These are phyloP conservation scores for Aspergillus novofumigatus DNA, from an alignment of 2,329 filamentous ascomycete genomes.

Conservation along the genomic window DNA sequence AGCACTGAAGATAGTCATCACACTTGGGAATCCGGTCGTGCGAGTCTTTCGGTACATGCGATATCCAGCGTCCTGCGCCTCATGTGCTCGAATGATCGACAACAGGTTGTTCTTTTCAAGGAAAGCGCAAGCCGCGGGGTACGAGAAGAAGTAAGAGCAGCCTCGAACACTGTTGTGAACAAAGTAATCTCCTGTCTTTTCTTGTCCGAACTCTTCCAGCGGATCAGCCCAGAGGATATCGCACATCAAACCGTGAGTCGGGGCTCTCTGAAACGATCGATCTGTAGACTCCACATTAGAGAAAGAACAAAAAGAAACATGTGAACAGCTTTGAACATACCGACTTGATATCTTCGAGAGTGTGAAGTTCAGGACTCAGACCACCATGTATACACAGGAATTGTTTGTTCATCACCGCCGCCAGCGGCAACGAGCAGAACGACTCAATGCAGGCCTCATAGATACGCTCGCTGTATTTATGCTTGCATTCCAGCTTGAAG, in stretches of 20 bases:
- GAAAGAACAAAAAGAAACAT: neutral
- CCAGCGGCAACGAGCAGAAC: constrained; percentile 88
- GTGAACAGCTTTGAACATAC: constrained; percentile 52
- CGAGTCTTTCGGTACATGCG: constrained; percentile 99
- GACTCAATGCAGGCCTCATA: constrained; percentile 99
- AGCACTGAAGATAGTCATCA: constrained; percentile 99
- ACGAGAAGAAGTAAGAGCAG: constrained; percentile 99
- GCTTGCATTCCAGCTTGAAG: constrained; percentile 99
- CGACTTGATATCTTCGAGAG: constrained; percentile 85
- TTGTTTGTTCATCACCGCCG: constrained; percentile 99
- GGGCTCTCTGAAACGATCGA: constrained; percentile 98
- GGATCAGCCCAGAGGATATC: constrained; percentile 99
- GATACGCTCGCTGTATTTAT: constrained; percentile 95
- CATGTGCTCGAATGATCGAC: constrained; percentile 94
- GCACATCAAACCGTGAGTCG: constrained; percentile 97
- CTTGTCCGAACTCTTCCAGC: constrained; percentile 95
- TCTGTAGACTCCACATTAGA: constrained; percentile 49
- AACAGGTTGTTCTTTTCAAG: constrained; percentile 98
- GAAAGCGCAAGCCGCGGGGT: constrained; percentile 93
- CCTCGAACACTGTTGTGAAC: constrained; percentile 97
- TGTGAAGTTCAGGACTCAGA: constrained; percentile 91
- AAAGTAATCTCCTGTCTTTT: constrained; percentile 97
- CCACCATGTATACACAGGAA: constrained; percentile 98
- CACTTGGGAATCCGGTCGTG: constrained; percentile 95
- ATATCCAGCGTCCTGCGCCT: constrained; percentile 97